phyloP scores from a whole-genome alignment of 106 monocot genomes.

The Dendrobium officinale region DNA sequence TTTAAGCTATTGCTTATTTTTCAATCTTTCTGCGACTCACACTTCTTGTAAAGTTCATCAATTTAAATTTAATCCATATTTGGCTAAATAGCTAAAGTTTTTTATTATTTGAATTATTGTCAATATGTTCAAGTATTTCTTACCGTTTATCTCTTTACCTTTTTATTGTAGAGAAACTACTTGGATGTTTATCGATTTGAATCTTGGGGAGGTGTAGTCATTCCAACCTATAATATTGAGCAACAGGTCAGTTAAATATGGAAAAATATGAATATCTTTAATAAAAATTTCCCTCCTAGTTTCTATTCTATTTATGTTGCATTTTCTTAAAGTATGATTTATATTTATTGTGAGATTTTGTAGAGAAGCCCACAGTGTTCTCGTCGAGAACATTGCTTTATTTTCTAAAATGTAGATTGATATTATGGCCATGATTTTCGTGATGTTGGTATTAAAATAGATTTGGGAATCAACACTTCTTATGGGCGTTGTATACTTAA shows the following conservation, averaged over 20 bases:
- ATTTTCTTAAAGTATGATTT: neutral
- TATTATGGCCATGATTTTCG: neutral
- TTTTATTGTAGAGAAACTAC: slow-evolving; percentile 69
- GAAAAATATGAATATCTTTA: neutral
- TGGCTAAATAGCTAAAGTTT: neutral
- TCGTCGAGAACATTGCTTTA: neutral
- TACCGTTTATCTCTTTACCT: neutral
- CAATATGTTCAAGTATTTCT: neutral
- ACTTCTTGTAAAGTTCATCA: neutral
- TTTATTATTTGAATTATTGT: neutral
- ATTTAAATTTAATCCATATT: neutral
- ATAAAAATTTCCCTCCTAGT: neutral
- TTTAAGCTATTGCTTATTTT: neutral
- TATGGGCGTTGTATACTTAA: neutral
- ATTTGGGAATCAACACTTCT: neutral
- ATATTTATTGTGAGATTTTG: neutral
- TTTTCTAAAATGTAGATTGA: neutral
- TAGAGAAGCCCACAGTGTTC: neutral
- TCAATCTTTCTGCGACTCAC: neutral
- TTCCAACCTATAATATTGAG: slow-evolving; percentile 72
- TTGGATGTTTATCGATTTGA: slow-evolving; percentile 94
- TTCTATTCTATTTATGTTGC: neutral
- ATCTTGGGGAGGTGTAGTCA: slow-evolving; percentile 82
- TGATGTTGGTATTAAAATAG: neutral
- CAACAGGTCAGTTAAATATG: slow-evolving; percentile 53